Evolutionary conservation across 257 asterid species (phyloP).

Genomic region (Solanum dulcamara): DNA sequence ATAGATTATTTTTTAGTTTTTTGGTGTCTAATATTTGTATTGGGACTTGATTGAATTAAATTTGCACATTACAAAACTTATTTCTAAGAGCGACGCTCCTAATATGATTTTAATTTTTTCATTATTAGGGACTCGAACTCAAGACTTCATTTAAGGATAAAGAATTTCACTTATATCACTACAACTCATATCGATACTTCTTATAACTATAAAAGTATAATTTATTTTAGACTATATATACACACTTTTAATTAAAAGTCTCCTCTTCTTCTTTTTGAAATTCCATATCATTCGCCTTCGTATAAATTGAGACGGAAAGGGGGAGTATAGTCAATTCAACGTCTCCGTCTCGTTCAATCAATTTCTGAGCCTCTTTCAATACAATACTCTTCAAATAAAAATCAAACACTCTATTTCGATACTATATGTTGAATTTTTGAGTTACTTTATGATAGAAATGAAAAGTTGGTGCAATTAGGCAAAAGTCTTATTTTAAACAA

Average conservation of each 20-base stretch:
- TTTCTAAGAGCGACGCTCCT: accelerated
- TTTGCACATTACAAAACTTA: accelerated
- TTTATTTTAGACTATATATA: background rate
- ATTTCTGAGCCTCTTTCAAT: background rate
- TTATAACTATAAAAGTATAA: background rate
- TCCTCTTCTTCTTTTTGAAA: too few relatives aligned
- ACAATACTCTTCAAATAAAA: constrained; percentile 9
- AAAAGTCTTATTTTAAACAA: background rate
- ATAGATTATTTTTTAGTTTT: background rate
- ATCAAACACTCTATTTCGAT: constrained; percentile 6
- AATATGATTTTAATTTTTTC: background rate
- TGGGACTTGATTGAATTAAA: background rate
- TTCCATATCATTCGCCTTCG: background rate
- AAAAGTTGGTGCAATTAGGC: background rate
- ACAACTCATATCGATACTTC: background rate
- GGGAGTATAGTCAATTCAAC: constrained; percentile 1
- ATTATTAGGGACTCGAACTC: accelerated
- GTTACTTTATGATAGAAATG: background rate
- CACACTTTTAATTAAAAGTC: background rate
- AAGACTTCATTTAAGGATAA: background rate
- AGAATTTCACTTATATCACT: background rate
- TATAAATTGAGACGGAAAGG: background rate
- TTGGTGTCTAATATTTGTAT: too few relatives aligned
- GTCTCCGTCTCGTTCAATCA: constrained; percentile 10
- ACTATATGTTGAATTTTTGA: constrained; percentile 9